phyloP scores from a whole-genome alignment of 1,139 yeast species.

The Yamadazyma blattariae region DNA sequence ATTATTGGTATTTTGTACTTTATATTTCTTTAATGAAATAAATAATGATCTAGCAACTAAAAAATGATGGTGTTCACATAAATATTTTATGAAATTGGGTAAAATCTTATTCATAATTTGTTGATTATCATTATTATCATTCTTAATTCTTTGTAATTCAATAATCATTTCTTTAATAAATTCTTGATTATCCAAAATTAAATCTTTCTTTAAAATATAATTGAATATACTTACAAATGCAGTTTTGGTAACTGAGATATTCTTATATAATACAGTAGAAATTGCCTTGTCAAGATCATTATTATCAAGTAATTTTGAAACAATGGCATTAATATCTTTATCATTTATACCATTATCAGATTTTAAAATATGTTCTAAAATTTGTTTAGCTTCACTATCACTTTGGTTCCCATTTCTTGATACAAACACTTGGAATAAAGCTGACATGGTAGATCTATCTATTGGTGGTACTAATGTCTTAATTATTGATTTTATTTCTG shows the following conservation, averaged over 20 bases:
- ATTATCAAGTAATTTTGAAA: constrained; percentile 24
- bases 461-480: constrained; percentile 27
- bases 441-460: constrained; percentile 31
- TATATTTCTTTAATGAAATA: constrained; percentile 1
- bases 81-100: constrained; percentile 4
- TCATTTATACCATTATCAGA: constrained; percentile 23
- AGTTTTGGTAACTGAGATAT: constrained; percentile 20
- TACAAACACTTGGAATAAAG: constrained; percentile 30
- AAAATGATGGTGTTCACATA: constrained; percentile 1
- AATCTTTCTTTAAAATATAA: constrained; percentile 4
- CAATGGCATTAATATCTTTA: constrained; percentile 27
- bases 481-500: constrained; percentile 19
- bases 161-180: constrained; percentile 5
- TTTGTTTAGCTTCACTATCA: constrained; percentile 27
- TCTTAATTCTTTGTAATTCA: constrained; percentile 1
- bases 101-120: not conserved
- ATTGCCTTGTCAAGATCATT: constrained; percentile 22
- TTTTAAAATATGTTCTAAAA: constrained; percentile 29
- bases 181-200: not conserved
- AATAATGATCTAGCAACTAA: constrained; percentile 4
- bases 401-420: constrained; percentile 16
- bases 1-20: not conserved
- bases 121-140: no score
- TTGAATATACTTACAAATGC: constrained; percentile 19
- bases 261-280: constrained; percentile 18